Evolutionary conservation across 2,329 filamentous ascomycete genomes (phyloP).

Genomic region (Colletotrichum sp.): DNA sequence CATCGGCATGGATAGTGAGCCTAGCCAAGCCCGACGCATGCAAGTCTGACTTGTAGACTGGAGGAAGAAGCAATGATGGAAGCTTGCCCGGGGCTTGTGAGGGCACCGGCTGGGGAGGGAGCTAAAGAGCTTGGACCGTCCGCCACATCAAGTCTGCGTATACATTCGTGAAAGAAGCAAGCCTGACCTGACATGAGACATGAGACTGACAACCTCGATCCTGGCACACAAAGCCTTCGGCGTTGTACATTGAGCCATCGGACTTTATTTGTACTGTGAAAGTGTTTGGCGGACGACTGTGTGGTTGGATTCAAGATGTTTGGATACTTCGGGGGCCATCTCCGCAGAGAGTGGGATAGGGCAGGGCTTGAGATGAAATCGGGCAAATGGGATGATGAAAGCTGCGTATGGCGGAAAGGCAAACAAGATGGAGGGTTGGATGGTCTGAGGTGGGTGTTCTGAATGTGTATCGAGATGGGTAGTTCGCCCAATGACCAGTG

Average conservation of each 20-base stretch:
- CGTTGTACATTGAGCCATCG: not conserved
- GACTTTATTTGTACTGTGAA: not conserved
- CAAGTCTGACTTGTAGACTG: not conserved
- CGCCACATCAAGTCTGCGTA: not conserved
- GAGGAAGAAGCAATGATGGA: not conserved
- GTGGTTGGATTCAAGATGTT: not conserved
- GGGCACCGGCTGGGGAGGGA: not conserved
- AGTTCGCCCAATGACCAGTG: not conserved
- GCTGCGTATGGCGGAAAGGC: conserved; percentile 1
- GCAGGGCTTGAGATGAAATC: not conserved
- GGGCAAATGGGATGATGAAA: not conserved
- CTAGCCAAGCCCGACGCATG: not conserved
- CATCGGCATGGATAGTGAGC: not conserved
- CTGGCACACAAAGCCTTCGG: not conserved
- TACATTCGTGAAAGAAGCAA: not conserved
- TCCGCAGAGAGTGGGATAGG: not conserved
- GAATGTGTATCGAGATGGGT: not conserved
- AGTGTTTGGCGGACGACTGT: not conserved
- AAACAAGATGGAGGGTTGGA: not conserved
- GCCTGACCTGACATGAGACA: not conserved
- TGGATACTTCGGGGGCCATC: not conserved
- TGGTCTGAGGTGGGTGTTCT: not conserved
- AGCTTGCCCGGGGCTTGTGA: conserved; percentile 10
- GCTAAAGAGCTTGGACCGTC: conserved; percentile 10
- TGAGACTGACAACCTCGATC: not conserved